Base-by-base conservation (phyloP, 129 eudicot genomes). In the Lactuca sativa region DNA sequence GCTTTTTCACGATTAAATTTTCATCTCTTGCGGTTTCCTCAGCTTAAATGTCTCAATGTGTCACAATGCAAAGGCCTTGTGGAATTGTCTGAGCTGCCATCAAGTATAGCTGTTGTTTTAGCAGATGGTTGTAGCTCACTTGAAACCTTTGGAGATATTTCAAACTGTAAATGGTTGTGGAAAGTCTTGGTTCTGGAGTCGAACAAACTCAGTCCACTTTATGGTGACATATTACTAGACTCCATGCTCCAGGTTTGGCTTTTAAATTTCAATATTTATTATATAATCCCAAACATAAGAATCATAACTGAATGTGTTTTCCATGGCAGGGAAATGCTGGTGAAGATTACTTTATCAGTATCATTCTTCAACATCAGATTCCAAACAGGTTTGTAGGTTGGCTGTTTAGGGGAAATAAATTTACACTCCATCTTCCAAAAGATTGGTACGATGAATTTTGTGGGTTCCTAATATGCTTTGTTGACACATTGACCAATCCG, bases 91-190 rank as follows among this genome's bases (percentile, higher is more conserved):
- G n/a, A 47, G 4, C 4, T 47, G n/a, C 52, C 52, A 47, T 47
- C 52, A 66, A 31, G 34, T 49, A 32, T 66, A 31, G 43, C 44
- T 66, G 59, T 66, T 48, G 16, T 66, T 66, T 13, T 7, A 25
- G 59, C 59, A 2, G 59, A 48, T 30, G 16, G 8, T 31, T 66
- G 71, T 48, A 5, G 31, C 10, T 33, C 59, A 9, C 71, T 66
- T 66, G 44, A 49, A 49, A 66, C 43, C 16, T 11, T 66, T 49
- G 71, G 59, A 66, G 59, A 66, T 49, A n/a, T 66, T 56, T 49
- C 71, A 66, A 49, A 66, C 44, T 66, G 71, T 33, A 66, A 66
- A 66, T 66, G 71, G 71, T 30, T 66, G 14, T 66, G 71, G 71
- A 66, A 48, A 30, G 71, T 66, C 15, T 49, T 59, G n/a, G 0